A percentile compares a stretch with the other conserved stretches of the same genome.
phyloP scores from a whole-genome alignment of 371 early-diverging fungal genomes.

The Mortierella sp. region DNA sequence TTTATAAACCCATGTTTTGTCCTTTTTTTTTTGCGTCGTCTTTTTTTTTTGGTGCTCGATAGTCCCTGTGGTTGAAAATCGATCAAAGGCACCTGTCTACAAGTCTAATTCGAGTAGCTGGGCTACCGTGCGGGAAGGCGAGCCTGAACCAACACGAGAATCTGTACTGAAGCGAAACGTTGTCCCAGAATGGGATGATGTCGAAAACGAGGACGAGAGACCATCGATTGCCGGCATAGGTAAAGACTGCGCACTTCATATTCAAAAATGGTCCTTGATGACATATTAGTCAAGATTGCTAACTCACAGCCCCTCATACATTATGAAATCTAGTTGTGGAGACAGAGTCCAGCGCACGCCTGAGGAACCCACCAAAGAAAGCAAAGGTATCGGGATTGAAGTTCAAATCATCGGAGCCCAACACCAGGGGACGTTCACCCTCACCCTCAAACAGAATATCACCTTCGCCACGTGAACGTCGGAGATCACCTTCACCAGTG shows the following conservation, averaged over 20 bases:
- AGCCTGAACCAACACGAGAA: conserved; percentile 35
- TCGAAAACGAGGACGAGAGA: conserved; percentile 65
- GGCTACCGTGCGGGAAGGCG: conserved; percentile 67
- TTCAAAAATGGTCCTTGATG: not conserved
- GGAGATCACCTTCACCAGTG: conserved; percentile 27
- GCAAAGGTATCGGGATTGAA: conserved; percentile 25
- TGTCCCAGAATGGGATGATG: conserved; percentile 61
- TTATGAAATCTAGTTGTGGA: conserved; percentile 31
- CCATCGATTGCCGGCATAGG: conserved; percentile 64
- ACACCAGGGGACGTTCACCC: not conserved
- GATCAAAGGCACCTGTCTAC: conserved; percentile 44
- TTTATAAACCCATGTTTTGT: not conserved
- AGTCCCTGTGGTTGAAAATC: conserved; percentile 39
- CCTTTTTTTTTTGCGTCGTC: not conserved
- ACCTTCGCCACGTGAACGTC: conserved; percentile 22
- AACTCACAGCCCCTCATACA: not conserved
- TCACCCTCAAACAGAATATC: conserved; percentile 14
- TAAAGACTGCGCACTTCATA: conserved; percentile 7
- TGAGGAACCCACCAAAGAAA: conserved; percentile 28
- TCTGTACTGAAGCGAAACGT: conserved; percentile 40
- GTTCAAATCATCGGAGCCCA: conserved; percentile 2
- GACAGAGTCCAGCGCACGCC: conserved; percentile 37
- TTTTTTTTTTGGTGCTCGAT: not conserved
- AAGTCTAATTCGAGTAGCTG: conserved; percentile 61
- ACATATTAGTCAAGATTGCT: not conserved